Percentiles rank a stretch among this genome's conserved stretches.
These are phyloP conservation scores for Gelatoporia subvermispora DNA, from an alignment of 768 basidiomycete genomes.

Conservation along the genomic window DNA sequence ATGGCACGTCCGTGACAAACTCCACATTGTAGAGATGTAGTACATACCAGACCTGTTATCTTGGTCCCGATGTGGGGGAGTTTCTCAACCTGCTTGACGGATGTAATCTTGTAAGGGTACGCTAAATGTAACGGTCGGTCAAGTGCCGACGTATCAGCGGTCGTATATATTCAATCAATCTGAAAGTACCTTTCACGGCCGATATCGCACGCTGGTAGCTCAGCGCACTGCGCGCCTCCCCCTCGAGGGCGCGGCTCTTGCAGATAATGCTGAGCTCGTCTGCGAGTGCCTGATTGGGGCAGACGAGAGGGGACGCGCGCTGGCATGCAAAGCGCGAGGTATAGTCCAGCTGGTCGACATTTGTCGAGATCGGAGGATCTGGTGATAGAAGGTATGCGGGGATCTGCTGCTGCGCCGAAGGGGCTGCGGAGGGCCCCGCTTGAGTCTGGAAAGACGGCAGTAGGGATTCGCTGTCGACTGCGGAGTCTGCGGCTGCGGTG, in stretches of 20 bases:
- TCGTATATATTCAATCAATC: background rate
- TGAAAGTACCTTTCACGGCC: conserved; percentile 33
- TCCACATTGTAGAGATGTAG: background rate
- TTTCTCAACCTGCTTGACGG: conserved; percentile 22
- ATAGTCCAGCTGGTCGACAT: conserved; percentile 20
- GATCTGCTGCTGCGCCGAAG: background rate
- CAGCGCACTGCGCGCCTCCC: conserved; percentile 60
- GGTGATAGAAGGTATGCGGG: conserved; percentile 21
- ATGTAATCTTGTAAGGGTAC: conserved; percentile 28
- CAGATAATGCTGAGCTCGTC: conserved; percentile 56
- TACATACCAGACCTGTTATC: conserved; percentile 27
- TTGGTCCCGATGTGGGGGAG: conserved; percentile 37
- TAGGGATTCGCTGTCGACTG: background rate
- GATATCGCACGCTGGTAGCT: conserved; percentile 70
- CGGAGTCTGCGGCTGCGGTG: background rate
- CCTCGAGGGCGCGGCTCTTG: conserved; percentile 57
- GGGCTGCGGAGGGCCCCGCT: background rate
- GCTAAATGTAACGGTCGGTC: conserved; percentile 23
- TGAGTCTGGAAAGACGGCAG: background rate
- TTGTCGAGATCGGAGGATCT: conserved; percentile 13
- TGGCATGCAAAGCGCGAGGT: conserved; percentile 50
- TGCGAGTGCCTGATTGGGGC: conserved; percentile 61
- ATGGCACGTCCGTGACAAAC: conserved; percentile 1
- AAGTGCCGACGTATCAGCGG: too few relatives aligned
- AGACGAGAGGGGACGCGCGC: conserved; percentile 61